Percentiles rank a stretch among this genome's conserved stretches.
phyloP scores from a whole-genome alignment of 192 early-diverging fungal genomes.

The Entophlyctis luteolus region DNA sequence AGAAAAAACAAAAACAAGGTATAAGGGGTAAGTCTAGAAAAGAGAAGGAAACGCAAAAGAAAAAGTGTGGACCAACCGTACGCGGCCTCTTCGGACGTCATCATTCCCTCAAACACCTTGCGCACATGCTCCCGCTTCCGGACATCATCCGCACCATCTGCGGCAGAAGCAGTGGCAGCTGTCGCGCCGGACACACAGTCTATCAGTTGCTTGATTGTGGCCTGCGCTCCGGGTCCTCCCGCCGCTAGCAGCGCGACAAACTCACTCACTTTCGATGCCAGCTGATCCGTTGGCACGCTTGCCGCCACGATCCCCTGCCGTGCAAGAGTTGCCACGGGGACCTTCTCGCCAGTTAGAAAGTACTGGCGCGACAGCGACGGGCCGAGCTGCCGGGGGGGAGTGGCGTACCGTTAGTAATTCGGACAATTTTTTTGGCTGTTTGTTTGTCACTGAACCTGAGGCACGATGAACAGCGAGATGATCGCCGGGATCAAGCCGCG shows the following conservation, averaged over 20 bases:
- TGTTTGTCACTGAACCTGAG: constrained; percentile 33
- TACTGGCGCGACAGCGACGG: constrained; percentile 43
- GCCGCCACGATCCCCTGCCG: background rate
- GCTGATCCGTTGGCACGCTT: constrained; percentile 2
- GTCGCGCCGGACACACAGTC: constrained; percentile 17
- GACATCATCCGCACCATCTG: background rate
- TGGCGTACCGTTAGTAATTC: background rate
- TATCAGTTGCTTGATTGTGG: constrained; percentile 50
- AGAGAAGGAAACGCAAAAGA: background rate
- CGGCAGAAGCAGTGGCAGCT: constrained; percentile 8
- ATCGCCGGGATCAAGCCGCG: constrained; percentile 62
- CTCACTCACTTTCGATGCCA: constrained; percentile 44
- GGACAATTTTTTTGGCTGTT: background rate
- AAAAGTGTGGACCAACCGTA: constrained; percentile 24
- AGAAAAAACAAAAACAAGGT: background rate
- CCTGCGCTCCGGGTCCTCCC: constrained; percentile 50
- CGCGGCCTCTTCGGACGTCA: constrained; percentile 55
- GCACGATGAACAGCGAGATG: constrained; percentile 61
- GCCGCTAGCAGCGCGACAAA: constrained; percentile 41
- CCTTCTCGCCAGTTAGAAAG: constrained; percentile 22
- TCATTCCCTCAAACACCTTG: constrained; percentile 52
- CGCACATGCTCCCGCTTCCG: constrained; percentile 32
- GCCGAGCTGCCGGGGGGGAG: constrained; percentile 32
- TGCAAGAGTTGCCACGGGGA: background rate
- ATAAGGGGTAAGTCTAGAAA: background rate